Base-by-base conservation (phyloP, 176 grass and related monocot genomes). In the Juncus inflexus region DNA sequence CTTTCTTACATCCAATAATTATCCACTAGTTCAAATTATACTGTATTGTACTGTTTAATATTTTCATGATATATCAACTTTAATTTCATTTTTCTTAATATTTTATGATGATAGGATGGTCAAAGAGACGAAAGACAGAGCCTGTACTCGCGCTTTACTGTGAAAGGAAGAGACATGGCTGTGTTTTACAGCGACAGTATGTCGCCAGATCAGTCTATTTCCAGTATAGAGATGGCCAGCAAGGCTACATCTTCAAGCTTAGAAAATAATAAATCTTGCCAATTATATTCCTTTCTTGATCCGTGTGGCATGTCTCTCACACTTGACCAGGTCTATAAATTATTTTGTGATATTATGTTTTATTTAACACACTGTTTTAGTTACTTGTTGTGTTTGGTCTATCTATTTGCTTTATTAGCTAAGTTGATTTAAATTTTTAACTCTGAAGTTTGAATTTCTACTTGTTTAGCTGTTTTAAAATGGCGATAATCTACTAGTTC, bases 111-210 rank as follows among this genome's bases (percentile, higher is more conserved):
- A 53, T 66, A 97, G 87, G 85, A 88, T 77, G 84, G 76, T 41
- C 68, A 52, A 54, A 42, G 72, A 52, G 79, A 86, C 67, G 79
- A 89, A 75, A 91, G 82, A 28, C 84, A 83, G 74, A 86, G 87
- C 78, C 45, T 97, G 50, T 97, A 91, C 71, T 91, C 92, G 73
- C 79, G 84, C 13, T 97, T 97, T 84, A 83, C 80, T 78, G 87
- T 97, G 70, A 63, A 84, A 12, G 92, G 92, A 64, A 91, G 92
- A 63, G 92, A 97, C 74, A 97, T 97, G 87, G 84, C 92, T 88
- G 92, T 89, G 78, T 86, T 89, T 78, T 80, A 91, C 63, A 75
- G 80, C 58, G 74, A 72, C 77, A 83, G 75, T 62, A 67, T 86
- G 61, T 63, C 74, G 63, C 58, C 79, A 19, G 79, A 78, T 53